Conservation (phyloP, 2,329 filamentous ascomycete genomes). For the Aspergillus texensis region DNA sequence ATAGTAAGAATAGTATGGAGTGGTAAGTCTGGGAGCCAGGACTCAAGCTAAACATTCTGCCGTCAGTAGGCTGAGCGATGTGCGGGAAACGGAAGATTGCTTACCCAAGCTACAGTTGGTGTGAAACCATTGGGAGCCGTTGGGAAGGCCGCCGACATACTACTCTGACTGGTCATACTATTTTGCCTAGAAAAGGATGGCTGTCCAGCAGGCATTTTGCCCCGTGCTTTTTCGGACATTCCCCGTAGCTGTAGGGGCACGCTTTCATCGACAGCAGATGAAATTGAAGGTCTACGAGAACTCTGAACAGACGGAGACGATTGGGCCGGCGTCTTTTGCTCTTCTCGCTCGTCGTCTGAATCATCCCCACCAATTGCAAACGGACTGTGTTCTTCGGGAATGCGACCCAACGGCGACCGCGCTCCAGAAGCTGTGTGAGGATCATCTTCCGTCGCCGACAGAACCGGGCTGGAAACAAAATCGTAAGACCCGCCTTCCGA, state of each 20-base stretch:
- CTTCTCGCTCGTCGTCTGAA: slow-evolving; percentile 64
- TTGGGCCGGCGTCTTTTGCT: slow-evolving; percentile 61
- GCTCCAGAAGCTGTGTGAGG: slow-evolving; percentile 51
- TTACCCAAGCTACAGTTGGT: slow-evolving; percentile 74
- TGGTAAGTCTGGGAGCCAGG: slow-evolving; percentile 88
- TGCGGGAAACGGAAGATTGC: slow-evolving; percentile 20
- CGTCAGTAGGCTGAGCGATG: slow-evolving; percentile 18
- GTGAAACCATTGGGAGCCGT: slow-evolving; percentile 64
- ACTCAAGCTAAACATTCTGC: slow-evolving; percentile 66
- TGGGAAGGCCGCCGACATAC: slow-evolving; percentile 62
- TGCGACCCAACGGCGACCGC: slow-evolving; percentile 63
- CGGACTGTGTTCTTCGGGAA: slow-evolving; percentile 75
- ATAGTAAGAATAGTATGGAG: slow-evolving; percentile 82
- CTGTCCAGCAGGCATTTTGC: slow-evolving; percentile 87
- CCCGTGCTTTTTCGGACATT: slow-evolving; percentile 96
- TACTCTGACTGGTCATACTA: slow-evolving; percentile 78
- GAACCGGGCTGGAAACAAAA: slow-evolving; percentile 35
- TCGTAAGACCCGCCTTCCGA: slow-evolving; percentile 52
- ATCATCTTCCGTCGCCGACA: slow-evolving; percentile 46
- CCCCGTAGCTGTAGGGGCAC: slow-evolving; percentile 81
- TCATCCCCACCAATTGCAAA: slow-evolving; percentile 85
- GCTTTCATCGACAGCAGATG: slow-evolving; percentile 71
- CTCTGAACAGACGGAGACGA: slow-evolving; percentile 59
- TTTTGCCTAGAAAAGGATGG: slow-evolving; percentile 88
- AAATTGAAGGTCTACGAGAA: slow-evolving; percentile 69